Percentiles rank a stretch among this genome's conserved stretches.
Conservation (phyloP, 169 alveolate species). For the Perkinsus chesapeaki region DNA sequence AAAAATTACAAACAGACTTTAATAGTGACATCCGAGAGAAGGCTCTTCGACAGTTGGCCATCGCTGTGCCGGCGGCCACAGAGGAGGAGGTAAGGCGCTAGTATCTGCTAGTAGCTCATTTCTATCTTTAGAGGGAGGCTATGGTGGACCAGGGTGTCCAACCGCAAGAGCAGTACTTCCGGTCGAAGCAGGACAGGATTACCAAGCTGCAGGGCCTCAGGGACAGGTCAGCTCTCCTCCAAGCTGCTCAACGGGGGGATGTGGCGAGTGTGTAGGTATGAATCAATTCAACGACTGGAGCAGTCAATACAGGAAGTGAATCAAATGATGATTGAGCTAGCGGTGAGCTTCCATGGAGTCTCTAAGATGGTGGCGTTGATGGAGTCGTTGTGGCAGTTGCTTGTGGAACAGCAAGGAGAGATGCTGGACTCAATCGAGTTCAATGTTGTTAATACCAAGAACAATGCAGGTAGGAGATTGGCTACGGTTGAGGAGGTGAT, state of each 20-base stretch:
- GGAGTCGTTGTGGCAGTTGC: neutral
- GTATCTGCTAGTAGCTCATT: neutral
- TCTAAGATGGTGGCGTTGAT: neutral
- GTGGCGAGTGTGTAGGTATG: no score
- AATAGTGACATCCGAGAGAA: neutral
- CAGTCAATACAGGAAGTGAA: neutral
- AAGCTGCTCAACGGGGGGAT: no score
- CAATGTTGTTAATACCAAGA: neutral
- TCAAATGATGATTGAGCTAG: neutral
- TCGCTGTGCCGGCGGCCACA: neutral
- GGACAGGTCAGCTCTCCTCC: neutral
- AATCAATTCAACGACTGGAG: neutral
- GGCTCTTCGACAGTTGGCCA: neutral
- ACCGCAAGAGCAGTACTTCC: neutral
- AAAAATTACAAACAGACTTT: neutral
- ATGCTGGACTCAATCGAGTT: neutral
- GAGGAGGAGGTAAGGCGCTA: neutral
- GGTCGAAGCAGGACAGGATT: neutral
- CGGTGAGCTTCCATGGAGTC: neutral
- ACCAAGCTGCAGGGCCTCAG: neutral
- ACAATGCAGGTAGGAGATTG: neutral
- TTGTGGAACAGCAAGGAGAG: neutral
- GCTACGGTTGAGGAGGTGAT: neutral
- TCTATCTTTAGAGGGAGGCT: neutral
- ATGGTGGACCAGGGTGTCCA: neutral